Evolutionary conservation across 345 rosid species (phyloP).

Genomic region (Aurinia saxatilis): DNA sequence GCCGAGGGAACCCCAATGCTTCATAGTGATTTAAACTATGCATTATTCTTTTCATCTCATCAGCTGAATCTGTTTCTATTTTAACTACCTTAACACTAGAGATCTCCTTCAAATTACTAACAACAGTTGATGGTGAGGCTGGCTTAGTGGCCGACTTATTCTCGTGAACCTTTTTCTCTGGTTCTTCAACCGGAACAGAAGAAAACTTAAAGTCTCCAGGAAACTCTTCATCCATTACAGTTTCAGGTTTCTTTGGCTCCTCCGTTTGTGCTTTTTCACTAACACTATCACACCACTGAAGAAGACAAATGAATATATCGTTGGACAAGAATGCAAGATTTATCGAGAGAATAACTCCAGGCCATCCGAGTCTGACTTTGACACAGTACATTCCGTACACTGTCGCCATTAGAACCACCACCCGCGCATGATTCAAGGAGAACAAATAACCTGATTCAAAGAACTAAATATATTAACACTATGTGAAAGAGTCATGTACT

Average conservation of each 20-base stretch:
- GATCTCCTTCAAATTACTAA: constrained; percentile 42
- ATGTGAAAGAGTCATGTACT: not conserved
- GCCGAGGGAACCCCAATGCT: constrained; percentile 72
- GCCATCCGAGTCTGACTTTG: constrained; percentile 92
- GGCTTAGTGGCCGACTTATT: constrained; percentile 34
- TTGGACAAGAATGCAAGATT: constrained; percentile 89
- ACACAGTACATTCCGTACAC: constrained; percentile 73
- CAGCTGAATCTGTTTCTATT: constrained; percentile 51
- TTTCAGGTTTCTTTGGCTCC: constrained; percentile 52
- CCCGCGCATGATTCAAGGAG: constrained; percentile 83
- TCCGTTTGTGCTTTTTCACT: constrained; percentile 49
- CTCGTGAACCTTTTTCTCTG: constrained; percentile 38
- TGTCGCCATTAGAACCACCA: constrained; percentile 71
- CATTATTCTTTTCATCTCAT: constrained; percentile 88
- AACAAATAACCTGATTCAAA: constrained; percentile 75
- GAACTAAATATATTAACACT: constrained; percentile 11
- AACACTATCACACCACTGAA: constrained; percentile 73
- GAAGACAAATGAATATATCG: constrained; percentile 60
- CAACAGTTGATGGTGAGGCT: constrained; percentile 38
- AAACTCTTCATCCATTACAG: constrained; percentile 58
- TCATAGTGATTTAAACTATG: constrained; percentile 71
- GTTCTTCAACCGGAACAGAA: constrained; percentile 39
- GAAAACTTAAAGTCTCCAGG: constrained; percentile 51
- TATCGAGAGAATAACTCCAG: constrained; percentile 71
- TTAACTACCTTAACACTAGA: constrained; percentile 37